A percentile compares a stretch with the other conserved stretches of the same genome.
phyloP scores from a whole-genome alignment of 176 grass and related monocot genomes.

The Oryza longistaminata region DNA sequence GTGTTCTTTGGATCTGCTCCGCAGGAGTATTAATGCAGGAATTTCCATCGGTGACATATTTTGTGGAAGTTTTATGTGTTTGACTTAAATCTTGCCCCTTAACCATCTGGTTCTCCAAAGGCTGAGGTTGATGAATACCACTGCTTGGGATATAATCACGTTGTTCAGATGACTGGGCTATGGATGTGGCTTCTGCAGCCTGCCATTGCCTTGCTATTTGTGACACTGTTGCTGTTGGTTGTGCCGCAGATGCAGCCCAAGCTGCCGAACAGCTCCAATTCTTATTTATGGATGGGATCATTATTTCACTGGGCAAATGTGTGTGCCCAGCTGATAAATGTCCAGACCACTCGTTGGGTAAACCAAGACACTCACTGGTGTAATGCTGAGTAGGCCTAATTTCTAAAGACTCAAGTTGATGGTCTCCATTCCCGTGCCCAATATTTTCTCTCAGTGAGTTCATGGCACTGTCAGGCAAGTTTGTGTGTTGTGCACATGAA shows the following conservation, averaged over 20 bases:
- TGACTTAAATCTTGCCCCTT: constrained; percentile 17
- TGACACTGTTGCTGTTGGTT: too few relatives aligned
- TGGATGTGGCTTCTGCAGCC: too few relatives aligned
- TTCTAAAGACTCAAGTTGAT: constrained; percentile 33
- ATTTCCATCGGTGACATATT: constrained; percentile 1
- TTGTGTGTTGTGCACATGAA: constrained; percentile 20
- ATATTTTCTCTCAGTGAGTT: constrained; percentile 27
- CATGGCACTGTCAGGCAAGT: constrained; percentile 25
- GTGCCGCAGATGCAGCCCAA: too few relatives aligned
- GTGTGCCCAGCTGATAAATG: constrained; percentile 29
- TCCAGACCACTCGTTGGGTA: constrained; percentile 27
- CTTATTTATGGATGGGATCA: constrained; percentile 19
- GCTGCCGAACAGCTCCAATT: background rate
- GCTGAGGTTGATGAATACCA: constrained; percentile 26
- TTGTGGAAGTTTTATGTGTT: constrained; percentile 1
- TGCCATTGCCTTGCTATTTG: too few relatives aligned
- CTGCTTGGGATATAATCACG: background rate
- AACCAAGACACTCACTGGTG: constrained; percentile 6
- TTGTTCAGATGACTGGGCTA: too few relatives aligned
- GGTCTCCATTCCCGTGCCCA: constrained; percentile 26
- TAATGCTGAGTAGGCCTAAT: constrained; percentile 28
- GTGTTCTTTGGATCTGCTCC: constrained; percentile 20
- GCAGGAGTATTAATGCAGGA: constrained; percentile 10
- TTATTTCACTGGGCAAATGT: constrained; percentile 9
- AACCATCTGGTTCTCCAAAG: constrained; percentile 19